These are phyloP conservation scores for Rhodotorula diobovata DNA, from an alignment of 768 basidiomycete species.

Conservation along the genomic window DNA sequence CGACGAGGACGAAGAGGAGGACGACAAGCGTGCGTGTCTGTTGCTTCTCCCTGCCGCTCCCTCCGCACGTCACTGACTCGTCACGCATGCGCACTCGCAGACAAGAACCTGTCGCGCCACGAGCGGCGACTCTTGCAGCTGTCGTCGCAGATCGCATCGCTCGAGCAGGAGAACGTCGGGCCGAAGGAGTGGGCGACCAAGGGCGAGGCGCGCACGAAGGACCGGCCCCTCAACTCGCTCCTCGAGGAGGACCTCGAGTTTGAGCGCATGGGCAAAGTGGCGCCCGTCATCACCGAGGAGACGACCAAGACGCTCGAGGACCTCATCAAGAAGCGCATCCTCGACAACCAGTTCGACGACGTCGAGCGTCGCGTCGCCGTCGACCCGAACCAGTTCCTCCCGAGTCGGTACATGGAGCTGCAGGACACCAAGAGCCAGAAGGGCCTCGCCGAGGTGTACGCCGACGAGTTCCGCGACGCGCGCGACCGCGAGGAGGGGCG, in stretches of 20 bases:
- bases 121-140: slow-evolving; percentile 72
- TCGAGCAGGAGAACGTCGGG: slow-evolving; percentile 82
- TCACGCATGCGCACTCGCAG: background rate
- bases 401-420: slow-evolving; percentile 80
- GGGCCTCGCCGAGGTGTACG: slow-evolving; percentile 92
- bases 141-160: slow-evolving; percentile 67
- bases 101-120: slow-evolving; percentile 59
- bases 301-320: slow-evolving; percentile 76
- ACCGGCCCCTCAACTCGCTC: slow-evolving; percentile 83
- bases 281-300: slow-evolving; percentile 86
- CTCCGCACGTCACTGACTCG: background rate
- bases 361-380: slow-evolving; percentile 73
- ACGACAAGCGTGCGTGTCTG: slow-evolving; percentile 39
- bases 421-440: slow-evolving; percentile 81
- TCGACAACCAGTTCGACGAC: slow-evolving; percentile 80
- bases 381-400: slow-evolving; percentile 83
- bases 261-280: slow-evolving; percentile 78
- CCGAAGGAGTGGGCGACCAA: slow-evolving; percentile 87
- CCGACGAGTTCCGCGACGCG: slow-evolving; percentile 73
- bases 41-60: background rate
- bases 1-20: slow-evolving; percentile 58
- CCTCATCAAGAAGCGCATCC: slow-evolving; percentile 79
- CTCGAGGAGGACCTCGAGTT: slow-evolving; percentile 93
- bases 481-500: slow-evolving; percentile 54
- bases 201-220: slow-evolving; percentile 78